Base-by-base conservation (phyloP, 2,329 filamentous ascomycete species). In the Botrytis aclada region DNA sequence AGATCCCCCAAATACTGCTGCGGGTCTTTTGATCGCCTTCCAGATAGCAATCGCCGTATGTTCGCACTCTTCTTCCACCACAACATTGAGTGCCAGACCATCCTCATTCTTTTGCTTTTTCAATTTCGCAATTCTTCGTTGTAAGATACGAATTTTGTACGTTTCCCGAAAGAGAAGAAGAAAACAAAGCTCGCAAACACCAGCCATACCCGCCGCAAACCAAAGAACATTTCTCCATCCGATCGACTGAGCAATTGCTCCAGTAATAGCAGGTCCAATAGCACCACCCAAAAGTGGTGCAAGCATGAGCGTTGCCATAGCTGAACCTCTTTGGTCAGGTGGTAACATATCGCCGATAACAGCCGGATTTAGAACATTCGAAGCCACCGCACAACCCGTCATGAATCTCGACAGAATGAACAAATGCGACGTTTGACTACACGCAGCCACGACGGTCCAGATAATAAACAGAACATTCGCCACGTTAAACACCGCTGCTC, bases 81-180 rank as follows among this genome's bases (percentile, higher is more conserved):
- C 54, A 7, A 3, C 25, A 16, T 67, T 56, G n/a, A 67, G 47
- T 10, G n/a, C 47, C 20, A 67, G 10, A 41, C 14, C 47, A 16
- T 41, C 47, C 2, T 34, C 14, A 12, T 37, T 22, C 25, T 47
- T 63, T 12, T 51, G 12, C 18, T 47, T 63, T 4, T 51, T 9
- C 3, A 90, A 82, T 2, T 80, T 64, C 12, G 75, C 75, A 14
- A 77, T 34, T 86, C 84, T 81, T 4, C 82, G 82, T 61, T 83
- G 80, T 60, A 90, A 80, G 63, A 91, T 88, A 1, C 84, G 81
- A 58, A 88, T 84, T 77, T 86, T 86, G 80, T 91, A 91, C 20
- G 89, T 91, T 81, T 92, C 89, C 9, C 84, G 81, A 77, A 75
- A 84, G 81, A 84, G 83, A 22, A 81, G 41, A n/a, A 83, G n/a